These are phyloP conservation scores for Penicillium simplicissimum DNA, from an alignment of 495 filamentous ascomycete species.

Conservation along the genomic window DNA sequence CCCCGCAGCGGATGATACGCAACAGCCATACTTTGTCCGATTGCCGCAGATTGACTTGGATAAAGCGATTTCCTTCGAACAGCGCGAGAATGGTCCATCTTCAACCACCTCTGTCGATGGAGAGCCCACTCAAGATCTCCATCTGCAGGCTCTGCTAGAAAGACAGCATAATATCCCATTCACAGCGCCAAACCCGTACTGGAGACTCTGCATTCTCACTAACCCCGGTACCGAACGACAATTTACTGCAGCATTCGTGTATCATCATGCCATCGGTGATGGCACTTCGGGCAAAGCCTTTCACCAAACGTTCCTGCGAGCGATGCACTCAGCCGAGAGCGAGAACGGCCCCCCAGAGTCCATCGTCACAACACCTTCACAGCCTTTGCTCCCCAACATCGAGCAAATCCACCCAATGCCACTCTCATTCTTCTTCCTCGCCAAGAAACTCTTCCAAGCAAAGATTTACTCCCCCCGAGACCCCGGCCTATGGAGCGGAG, in stretches of 20 bases:
- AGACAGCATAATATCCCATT: constrained; percentile 41
- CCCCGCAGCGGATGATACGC: constrained; percentile 40
- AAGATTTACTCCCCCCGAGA: constrained; percentile 27
- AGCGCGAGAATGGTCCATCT: constrained; percentile 18
- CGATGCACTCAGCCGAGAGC: constrained; percentile 17
- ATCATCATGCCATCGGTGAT: constrained; percentile 40
- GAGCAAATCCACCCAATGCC: constrained; percentile 29
- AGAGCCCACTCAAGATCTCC: constrained; percentile 27
- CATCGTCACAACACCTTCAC: constrained; percentile 28
- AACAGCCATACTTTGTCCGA: constrained; percentile 47
- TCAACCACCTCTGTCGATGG: constrained; percentile 1
- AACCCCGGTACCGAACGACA: constrained; percentile 18
- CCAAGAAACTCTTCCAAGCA: constrained; percentile 29
- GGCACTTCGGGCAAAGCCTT: constrained; percentile 40
- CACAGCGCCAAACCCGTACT: constrained; percentile 34
- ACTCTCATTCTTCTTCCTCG: constrained; percentile 29
- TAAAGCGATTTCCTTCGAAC: constrained; percentile 33
- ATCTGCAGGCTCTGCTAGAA: constrained; percentile 38
- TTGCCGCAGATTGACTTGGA: constrained; percentile 43
- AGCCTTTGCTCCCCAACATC: constrained; percentile 33
- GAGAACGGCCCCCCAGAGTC: constrained; percentile 26
- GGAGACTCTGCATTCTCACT: constrained; percentile 40
- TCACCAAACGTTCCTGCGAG: constrained; percentile 33
- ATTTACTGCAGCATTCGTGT: constrained; percentile 42
- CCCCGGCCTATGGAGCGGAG: constrained; percentile 29